Evolutionary conservation across 495 filamentous ascomycete genomes (phyloP).

Genomic region (Tuber microsphaerosporum): DNA sequence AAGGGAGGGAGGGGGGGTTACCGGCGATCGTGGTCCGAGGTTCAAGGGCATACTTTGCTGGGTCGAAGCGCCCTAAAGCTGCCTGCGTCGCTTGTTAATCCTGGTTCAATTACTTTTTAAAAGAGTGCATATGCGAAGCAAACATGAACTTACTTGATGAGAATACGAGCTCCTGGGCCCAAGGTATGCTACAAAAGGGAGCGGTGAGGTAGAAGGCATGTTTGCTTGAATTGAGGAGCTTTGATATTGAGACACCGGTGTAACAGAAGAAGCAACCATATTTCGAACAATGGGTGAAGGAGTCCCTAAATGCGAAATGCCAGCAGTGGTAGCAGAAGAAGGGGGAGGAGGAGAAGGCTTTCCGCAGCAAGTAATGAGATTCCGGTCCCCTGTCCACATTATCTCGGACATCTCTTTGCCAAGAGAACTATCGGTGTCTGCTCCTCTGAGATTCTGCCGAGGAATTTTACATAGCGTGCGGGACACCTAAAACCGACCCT

Average conservation of each 20-base stretch:
- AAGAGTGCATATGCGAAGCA: neutral
- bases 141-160: slow-evolving; percentile 62
- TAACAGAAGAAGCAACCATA: neutral
- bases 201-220: neutral
- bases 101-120: neutral
- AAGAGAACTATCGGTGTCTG: too few species aligned
- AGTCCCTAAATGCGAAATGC: neutral
- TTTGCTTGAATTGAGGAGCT: neutral
- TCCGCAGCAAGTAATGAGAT: neutral
- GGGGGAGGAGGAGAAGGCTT: neutral
- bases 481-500: too few species aligned
- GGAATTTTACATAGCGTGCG: too few species aligned
- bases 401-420: too few species aligned
- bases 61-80: slow-evolving; percentile 56
- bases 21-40: slow-evolving; percentile 59
- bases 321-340: neutral
- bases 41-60: slow-evolving; percentile 50
- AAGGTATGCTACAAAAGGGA: slow-evolving; percentile 64
- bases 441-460: too few species aligned
- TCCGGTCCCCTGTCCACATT: too few species aligned
- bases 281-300: neutral
- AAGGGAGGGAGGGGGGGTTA: slow-evolving; percentile 34
- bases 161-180: slow-evolving; percentile 80
- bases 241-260: neutral
- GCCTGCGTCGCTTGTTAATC: slow-evolving; percentile 49